Percentiles rank a stretch among this genome's conserved stretches.
Conservation (phyloP, 2,329 filamentous ascomycete species). For the Aspergillus sp. region DNA sequence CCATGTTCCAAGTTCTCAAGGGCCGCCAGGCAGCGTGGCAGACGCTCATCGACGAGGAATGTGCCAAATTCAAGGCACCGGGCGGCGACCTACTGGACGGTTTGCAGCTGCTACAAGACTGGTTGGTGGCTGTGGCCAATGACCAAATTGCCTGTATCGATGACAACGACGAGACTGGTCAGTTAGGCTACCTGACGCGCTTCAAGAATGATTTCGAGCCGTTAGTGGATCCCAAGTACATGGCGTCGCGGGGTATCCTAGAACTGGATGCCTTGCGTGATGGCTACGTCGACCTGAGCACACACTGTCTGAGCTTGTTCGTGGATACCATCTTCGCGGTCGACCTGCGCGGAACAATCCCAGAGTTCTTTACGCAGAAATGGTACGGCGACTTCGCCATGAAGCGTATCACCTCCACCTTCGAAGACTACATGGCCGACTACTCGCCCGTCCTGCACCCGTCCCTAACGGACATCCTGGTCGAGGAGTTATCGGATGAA, state of each 20-base stretch:
- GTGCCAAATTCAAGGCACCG: slow-evolving; percentile 57
- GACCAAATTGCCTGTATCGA: slow-evolving; percentile 98
- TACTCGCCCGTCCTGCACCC: slow-evolving; percentile 78
- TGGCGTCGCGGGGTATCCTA: slow-evolving; percentile 59
- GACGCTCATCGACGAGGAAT: slow-evolving; percentile 78
- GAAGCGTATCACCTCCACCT: slow-evolving; percentile 88
- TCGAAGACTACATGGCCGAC: slow-evolving; percentile 89
- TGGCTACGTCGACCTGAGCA: slow-evolving; percentile 90
- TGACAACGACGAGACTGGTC: slow-evolving; percentile 67
- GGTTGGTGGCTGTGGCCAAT: slow-evolving; percentile 93
- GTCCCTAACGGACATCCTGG: slow-evolving; percentile 79
- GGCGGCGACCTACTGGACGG: slow-evolving; percentile 51
- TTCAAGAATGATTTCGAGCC: slow-evolving; percentile 79
- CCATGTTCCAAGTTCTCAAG: slow-evolving; percentile 85
- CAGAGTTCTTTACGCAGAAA: slow-evolving; percentile 79
- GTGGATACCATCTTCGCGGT: slow-evolving; percentile 79
- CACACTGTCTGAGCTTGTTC: slow-evolving; percentile 84
- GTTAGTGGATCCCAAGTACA: slow-evolving; percentile 70
- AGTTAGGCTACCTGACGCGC: slow-evolving; percentile 72
- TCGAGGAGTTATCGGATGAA: slow-evolving; percentile 88
- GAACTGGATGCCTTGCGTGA: slow-evolving; percentile 73
- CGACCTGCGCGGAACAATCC: slow-evolving; percentile 76
- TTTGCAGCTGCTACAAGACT: slow-evolving; percentile 69
- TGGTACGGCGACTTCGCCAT: slow-evolving; percentile 86
- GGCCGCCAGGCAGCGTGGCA: slow-evolving; percentile 79